Conservation (phyloP, 2,329 filamentous ascomycete species). For the Catunica adiposa region DNA sequence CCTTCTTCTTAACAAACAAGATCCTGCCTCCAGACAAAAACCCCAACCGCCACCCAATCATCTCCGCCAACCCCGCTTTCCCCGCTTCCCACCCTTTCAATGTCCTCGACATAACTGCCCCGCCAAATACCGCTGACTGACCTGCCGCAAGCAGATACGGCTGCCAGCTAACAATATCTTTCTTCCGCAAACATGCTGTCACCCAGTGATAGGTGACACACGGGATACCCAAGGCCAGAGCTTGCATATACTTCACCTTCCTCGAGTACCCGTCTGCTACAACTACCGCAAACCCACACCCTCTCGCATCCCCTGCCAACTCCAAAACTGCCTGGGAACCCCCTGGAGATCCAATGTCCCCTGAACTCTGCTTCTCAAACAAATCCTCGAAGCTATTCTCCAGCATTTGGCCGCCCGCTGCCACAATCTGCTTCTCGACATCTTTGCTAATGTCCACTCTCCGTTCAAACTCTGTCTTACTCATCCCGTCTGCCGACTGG, state of each 20-base stretch:
- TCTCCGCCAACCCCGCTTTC: conserved; percentile 37
- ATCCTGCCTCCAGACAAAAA: conserved; percentile 50
- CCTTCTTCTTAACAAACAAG: conserved; percentile 52
- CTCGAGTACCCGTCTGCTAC: conserved; percentile 76
- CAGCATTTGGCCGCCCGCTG: conserved; percentile 57
- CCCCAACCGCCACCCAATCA: conserved; percentile 42
- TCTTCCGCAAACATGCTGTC: conserved; percentile 47
- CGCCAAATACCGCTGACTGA: conserved; percentile 57
- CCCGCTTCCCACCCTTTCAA: conserved; percentile 43
- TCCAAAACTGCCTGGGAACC: conserved; percentile 23
- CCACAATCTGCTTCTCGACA: conserved; percentile 45
- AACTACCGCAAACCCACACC: conserved; percentile 63
- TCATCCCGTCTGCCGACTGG: conserved; percentile 31
- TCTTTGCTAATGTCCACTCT: conserved; percentile 26
- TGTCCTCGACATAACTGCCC: conserved; percentile 59
- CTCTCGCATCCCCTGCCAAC: conserved; percentile 35
- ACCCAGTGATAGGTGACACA: conserved; percentile 76
- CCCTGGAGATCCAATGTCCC: neutral
- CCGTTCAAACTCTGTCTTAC: conserved; percentile 30
- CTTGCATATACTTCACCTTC: conserved; percentile 86
- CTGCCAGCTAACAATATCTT: conserved; percentile 52
- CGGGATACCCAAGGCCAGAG: conserved; percentile 73
- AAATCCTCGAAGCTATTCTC: conserved; percentile 65
- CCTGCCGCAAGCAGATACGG: conserved; percentile 77
- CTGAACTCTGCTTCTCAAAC: conserved; percentile 35